Conservation (phyloP, 345 rosid species). For the Viola odorata region DNA sequence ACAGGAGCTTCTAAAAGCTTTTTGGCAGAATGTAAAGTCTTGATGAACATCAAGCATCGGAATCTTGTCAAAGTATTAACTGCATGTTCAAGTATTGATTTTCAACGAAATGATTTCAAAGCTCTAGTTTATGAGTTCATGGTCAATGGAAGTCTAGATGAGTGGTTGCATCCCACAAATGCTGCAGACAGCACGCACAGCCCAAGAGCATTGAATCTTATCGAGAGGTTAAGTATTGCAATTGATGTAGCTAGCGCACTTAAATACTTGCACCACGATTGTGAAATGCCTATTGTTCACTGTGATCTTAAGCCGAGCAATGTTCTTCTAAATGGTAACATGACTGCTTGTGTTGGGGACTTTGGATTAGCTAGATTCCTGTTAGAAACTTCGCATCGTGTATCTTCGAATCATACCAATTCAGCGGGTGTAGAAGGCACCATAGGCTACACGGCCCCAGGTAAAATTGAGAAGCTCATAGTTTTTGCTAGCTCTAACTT, state of each 20-base stretch:
- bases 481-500: no score
- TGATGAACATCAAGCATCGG: not conserved
- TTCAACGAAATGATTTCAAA: not conserved
- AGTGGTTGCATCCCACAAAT: not conserved
- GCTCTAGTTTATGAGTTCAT: no score
- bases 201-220: not conserved
- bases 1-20: constrained; percentile 5
- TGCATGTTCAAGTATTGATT: constrained; percentile 6
- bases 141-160: no score
- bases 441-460: constrained; percentile 11
- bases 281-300: not conserved
- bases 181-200: not conserved
- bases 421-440: constrained; percentile 2
- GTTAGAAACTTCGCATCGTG: not conserved
- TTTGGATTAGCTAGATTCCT: not conserved
- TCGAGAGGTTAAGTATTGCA: constrained; percentile 1
- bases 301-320: no score
- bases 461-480: not conserved
- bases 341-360: constrained; percentile 17
- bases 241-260: constrained; percentile 4
- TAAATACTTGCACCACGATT: not conserved
- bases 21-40: constrained; percentile 1
- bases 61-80: constrained; percentile 4
- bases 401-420: not conserved
- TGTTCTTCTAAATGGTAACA: constrained; percentile 5